phyloP scores from a whole-genome alignment of 2,329 filamentous ascomycete species.

The Colletotrichum chlorophyti region DNA sequence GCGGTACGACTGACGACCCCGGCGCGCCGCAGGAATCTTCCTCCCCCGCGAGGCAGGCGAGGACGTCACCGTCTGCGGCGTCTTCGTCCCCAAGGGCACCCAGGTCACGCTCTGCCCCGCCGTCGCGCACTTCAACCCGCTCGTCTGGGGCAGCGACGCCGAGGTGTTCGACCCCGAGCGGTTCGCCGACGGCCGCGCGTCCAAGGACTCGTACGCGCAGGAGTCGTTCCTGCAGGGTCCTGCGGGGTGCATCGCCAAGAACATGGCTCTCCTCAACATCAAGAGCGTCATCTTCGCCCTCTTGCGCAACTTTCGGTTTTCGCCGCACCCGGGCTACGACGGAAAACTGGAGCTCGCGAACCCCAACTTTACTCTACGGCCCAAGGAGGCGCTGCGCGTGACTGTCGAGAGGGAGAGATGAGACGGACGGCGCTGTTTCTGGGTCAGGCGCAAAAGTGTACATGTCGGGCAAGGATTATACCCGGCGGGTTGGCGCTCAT shows the following conservation, averaged over 20 bases:
- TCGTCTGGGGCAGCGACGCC: constrained; percentile 37
- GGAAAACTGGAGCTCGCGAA: constrained; percentile 20
- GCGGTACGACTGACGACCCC: too few relatives aligned
- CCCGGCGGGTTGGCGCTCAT: background rate
- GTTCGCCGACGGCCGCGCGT: constrained; percentile 34
- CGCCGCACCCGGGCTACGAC: background rate
- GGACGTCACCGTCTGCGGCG: constrained; percentile 36
- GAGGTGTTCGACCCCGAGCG: constrained; percentile 37
- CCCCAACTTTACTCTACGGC: constrained; percentile 28
- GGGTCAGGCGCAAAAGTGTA: background rate
- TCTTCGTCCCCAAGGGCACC: constrained; percentile 37
- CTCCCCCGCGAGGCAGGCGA: constrained; percentile 33
- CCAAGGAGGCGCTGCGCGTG: constrained; percentile 20
- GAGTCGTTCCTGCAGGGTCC: constrained; percentile 34
- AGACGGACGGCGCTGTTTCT: background rate
- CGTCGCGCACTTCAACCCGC: constrained; percentile 34
- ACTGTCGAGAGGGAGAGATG: constrained; percentile 5
- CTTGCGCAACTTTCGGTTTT: constrained; percentile 18
- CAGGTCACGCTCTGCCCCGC: constrained; percentile 35
- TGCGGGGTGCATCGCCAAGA: constrained; percentile 27
- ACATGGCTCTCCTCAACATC: constrained; percentile 26
- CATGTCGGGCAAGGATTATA: background rate
- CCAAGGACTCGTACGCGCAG: constrained; percentile 34
- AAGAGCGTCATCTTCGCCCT: constrained; percentile 27
- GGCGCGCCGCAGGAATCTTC: constrained; percentile 33